Percentiles rank a stretch among this genome's conserved stretches.
Evolutionary conservation across 805 yeast genomes (phyloP).

Genomic region (Wickerhamiella azymoides): DNA sequence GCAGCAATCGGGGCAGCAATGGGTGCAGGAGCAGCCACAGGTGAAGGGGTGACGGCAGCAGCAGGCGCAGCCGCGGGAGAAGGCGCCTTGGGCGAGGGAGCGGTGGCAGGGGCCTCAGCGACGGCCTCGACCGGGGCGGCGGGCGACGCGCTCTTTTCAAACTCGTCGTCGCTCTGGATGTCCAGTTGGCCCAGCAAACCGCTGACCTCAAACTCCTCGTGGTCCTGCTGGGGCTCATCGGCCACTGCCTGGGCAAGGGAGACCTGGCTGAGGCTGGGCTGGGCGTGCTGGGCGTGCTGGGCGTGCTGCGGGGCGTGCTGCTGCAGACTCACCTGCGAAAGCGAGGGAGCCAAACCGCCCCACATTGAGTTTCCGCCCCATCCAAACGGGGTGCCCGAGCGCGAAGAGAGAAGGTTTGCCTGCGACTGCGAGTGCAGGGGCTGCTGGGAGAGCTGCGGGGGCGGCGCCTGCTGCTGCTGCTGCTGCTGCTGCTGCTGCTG

Average conservation of each 20-base stretch:
- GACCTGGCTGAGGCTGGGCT: background rate
- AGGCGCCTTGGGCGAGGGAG: background rate
- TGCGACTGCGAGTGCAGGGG: background rate
- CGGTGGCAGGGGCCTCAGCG: background rate
- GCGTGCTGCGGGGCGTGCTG: background rate
- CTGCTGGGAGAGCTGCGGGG: background rate
- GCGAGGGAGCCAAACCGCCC: background rate
- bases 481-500: background rate
- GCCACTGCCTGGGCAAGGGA: background rate
- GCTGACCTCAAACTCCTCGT: constrained; percentile 4
- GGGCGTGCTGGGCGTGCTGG: too few species aligned
- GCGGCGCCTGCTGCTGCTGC: background rate
- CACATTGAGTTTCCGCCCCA: constrained; percentile 1
- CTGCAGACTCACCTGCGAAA: background rate
- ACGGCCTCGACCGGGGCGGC: background rate
- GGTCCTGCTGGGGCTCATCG: background rate
- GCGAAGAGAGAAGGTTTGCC: too few species aligned
- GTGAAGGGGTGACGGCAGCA: background rate
- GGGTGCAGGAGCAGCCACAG: background rate
- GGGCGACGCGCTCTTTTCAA: background rate
- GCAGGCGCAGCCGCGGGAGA: background rate
- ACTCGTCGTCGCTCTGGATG: constrained; percentile 4
- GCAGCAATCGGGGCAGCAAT: constrained; percentile 2
- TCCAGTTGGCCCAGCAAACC: constrained; percentile 5
- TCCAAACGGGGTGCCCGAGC: constrained; percentile 4